Percentiles rank a stretch among this genome's conserved stretches.
Evolutionary conservation across 2,329 filamentous ascomycete species (phyloP).

Genomic region (Trichoderma atroviride): DNA sequence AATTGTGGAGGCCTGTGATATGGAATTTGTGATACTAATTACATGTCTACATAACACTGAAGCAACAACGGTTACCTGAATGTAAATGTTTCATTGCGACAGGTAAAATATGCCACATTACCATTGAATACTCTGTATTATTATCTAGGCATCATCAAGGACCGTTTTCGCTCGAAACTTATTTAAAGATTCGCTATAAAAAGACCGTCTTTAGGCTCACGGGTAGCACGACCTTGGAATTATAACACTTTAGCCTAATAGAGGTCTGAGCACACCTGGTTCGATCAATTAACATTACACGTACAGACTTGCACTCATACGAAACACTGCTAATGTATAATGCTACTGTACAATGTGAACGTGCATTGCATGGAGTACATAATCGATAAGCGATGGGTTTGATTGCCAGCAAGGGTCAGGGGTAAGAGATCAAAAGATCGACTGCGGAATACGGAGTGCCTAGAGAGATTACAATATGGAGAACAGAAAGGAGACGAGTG

Average conservation of each 20-base stretch:
- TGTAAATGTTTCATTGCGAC: background rate
- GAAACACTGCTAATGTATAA: background rate
- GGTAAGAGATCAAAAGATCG: constrained; percentile 22
- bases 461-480: constrained; percentile 5
- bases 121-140: background rate
- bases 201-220: background rate
- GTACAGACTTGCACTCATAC: background rate
- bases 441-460: constrained; percentile 11
- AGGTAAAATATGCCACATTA: background rate
- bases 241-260: background rate
- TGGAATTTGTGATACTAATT: background rate
- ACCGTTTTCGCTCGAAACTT: background rate
- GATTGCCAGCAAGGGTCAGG: constrained; percentile 26
- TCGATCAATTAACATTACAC: constrained; percentile 1
- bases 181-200: background rate
- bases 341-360: background rate
- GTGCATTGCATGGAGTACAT: constrained; percentile 11
- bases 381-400: constrained; percentile 26
- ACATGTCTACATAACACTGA: background rate
- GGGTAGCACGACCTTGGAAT: constrained; percentile 2
- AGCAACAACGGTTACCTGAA: too few relatives aligned
- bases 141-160: background rate
- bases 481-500: constrained; percentile 3
- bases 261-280: constrained; percentile 13
- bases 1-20: background rate